phyloP scores from a whole-genome alignment of 192 early-diverging fungal genomes.

The Geosiphon pyriformis region DNA sequence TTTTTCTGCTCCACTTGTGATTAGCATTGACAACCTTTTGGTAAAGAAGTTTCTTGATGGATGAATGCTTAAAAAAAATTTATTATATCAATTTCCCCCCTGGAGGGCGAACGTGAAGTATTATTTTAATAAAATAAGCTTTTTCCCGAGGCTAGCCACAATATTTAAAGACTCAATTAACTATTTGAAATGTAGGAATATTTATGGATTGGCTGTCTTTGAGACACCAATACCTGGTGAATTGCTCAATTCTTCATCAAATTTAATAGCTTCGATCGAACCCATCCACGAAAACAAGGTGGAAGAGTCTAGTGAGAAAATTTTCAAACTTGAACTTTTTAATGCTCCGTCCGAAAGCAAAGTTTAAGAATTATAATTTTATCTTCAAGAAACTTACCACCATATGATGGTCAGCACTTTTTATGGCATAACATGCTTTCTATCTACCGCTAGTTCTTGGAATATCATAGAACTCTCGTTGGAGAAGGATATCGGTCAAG shows the following conservation, averaged over 20 bases:
- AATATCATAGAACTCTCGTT: conserved; percentile 13
- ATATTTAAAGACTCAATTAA: not conserved
- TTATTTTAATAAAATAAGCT: not conserved
- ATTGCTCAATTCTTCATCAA: conserved; percentile 9
- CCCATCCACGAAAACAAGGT: not conserved
- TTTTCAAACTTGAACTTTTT: not conserved
- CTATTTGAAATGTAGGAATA: not conserved
- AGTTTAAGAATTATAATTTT: not conserved
- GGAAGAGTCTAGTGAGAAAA: not conserved
- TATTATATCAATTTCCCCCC: conserved; percentile 6
- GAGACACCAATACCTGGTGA: conserved; percentile 1
- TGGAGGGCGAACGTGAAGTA: conserved; percentile 14
- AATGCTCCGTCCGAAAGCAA: not conserved
- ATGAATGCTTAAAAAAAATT: conserved; percentile 2
- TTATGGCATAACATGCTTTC: conserved; percentile 14
- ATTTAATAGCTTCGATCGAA: not conserved
- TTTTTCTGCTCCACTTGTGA: no score
- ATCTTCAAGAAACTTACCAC: not conserved
- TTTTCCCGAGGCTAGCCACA: not conserved
- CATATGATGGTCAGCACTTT: conserved; percentile 23
- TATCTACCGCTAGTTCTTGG: conserved; percentile 3
- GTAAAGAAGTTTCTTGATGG: no score
- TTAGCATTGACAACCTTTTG: no score
- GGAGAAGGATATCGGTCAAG: conserved; percentile 16
- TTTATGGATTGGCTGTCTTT: conserved; percentile 12